Evolutionary conservation across 2,329 filamentous ascomycete genomes (phyloP).

Genomic region (Gnomoniopsis smithogilvyi): DNA sequence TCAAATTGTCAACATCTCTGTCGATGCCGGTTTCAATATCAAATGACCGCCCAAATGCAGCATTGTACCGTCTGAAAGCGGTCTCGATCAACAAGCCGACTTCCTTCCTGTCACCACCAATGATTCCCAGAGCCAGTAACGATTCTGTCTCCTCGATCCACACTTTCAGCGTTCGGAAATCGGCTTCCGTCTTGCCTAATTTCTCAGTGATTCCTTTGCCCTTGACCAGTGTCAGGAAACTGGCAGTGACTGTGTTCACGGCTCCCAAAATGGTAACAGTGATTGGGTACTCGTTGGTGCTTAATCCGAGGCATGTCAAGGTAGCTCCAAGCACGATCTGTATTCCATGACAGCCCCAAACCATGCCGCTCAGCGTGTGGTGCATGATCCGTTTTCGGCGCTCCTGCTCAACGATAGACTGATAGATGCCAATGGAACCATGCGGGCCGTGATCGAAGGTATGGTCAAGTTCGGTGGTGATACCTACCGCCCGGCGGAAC

Average conservation of each 20-base stretch:
- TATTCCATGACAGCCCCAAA: constrained; percentile 52
- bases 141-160: constrained; percentile 54
- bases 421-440: constrained; percentile 39
- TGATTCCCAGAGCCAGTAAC: constrained; percentile 36
- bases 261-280: constrained; percentile 59
- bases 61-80: constrained; percentile 41
- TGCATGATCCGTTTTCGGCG: constrained; percentile 23
- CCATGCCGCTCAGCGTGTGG: constrained; percentile 30
- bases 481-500: constrained; percentile 42
- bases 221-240: constrained; percentile 59
- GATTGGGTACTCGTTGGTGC: constrained; percentile 47
- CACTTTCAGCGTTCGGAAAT: constrained; percentile 44
- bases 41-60: constrained; percentile 18
- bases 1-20: background rate
- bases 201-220: constrained; percentile 53
- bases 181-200: constrained; percentile 43
- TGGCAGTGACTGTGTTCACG: constrained; percentile 60
- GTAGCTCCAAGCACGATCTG: constrained; percentile 59
- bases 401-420: constrained; percentile 32
- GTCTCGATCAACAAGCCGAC: constrained; percentile 39
- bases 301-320: constrained; percentile 55
- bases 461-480: constrained; percentile 29
- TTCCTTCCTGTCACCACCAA: constrained; percentile 39
- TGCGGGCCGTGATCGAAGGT: constrained; percentile 28
- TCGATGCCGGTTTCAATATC: constrained; percentile 1